Base-by-base conservation (phyloP, 305 asterid genomes). In the Fraxinus latifolia region DNA sequence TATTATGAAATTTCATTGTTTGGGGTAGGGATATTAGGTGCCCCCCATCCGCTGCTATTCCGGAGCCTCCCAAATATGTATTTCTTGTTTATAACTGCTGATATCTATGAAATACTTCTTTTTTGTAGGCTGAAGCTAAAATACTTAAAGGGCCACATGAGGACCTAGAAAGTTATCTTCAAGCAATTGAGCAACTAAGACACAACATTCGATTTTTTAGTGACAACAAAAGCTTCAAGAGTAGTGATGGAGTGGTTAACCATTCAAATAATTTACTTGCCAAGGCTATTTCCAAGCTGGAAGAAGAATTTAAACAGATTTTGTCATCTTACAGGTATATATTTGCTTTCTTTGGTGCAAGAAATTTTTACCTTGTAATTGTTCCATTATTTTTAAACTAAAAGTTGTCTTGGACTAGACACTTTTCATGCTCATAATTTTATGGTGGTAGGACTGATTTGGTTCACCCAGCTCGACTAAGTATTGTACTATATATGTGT, bases 91-190 rank as follows among this genome's bases (percentile, higher is more conserved):
- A 70, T 33, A 72, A 77, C 42, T 80, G 60, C 80, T 47, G 53
- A 53, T 80, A 55, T 81, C 17, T 60, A 82, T 75, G 29, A 29
- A 27, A 9, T 67, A 7, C 78, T 39, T 39, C 75, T 80, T 55
- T 76, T 74, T 23, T 86, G 82, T 83, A 96, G 99, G 99, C 98
- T 19, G 99, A 94, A 89, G 97, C 94, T 62, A 96, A 94, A 90
- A 96, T 96, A 89, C 93, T 96, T 62, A 94, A 92, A 85, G 99
- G 99, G 82, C 98, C 99, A 67, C 97, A 92, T 60, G 99, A 94
- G 86, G 98, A 96, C 90, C 94, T 96, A 42, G 99, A 94, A 84
- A 93, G 93, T 88, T 96, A 96, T 85, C 98, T 96, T 86, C 86
- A 90, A 87, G 99, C 99, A 68, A 93, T 96, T 79, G 98, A 90